phyloP scores from a whole-genome alignment of 169 alveolate genomes.

The Plasmodium yoelii region DNA sequence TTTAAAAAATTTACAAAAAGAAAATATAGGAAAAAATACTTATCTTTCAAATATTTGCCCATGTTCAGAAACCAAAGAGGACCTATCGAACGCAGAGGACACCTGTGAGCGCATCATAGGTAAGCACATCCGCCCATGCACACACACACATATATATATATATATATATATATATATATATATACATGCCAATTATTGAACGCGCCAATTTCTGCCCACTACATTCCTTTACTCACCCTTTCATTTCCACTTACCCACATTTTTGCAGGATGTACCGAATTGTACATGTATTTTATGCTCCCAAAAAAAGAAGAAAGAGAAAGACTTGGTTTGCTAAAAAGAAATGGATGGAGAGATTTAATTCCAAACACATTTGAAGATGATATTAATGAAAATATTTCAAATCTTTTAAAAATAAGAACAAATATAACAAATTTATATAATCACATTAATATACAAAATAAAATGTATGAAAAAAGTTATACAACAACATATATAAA shows the following conservation, averaged over 20 bases:
- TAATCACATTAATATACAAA: conserved; percentile 51
- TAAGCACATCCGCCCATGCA: not conserved
- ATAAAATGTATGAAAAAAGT: conserved; percentile 59
- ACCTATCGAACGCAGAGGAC: conserved; percentile 15
- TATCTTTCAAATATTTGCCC: conserved; percentile 54
- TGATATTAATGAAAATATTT: conserved; percentile 80
- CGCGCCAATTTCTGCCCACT: not conserved
- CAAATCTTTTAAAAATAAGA: conserved; percentile 54
- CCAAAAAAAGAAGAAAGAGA: conserved; percentile 84
- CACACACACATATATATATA: not conserved
- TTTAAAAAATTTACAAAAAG: conserved; percentile 50
- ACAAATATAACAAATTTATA: conserved; percentile 34
- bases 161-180: not conserved
- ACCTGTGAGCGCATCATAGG: conserved; percentile 68
- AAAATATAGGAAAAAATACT: conserved; percentile 50
- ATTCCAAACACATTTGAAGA: conserved; percentile 77
- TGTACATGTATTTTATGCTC: conserved; percentile 86
- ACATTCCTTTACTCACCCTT: not conserved
- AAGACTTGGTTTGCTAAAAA: conserved; percentile 77
- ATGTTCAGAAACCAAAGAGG: conserved; percentile 4
- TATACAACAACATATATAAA: conserved; percentile 58
- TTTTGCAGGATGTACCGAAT: conserved; percentile 84
- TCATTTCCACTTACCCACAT: not conserved
- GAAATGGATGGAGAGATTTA: conserved; percentile 88
- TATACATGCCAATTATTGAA: not conserved